A percentile compares a stretch with the other conserved stretches of the same genome.
Conservation (phyloP, 768 basidiomycete species). For the Pseudohyphozyma bogoriensis region DNA sequence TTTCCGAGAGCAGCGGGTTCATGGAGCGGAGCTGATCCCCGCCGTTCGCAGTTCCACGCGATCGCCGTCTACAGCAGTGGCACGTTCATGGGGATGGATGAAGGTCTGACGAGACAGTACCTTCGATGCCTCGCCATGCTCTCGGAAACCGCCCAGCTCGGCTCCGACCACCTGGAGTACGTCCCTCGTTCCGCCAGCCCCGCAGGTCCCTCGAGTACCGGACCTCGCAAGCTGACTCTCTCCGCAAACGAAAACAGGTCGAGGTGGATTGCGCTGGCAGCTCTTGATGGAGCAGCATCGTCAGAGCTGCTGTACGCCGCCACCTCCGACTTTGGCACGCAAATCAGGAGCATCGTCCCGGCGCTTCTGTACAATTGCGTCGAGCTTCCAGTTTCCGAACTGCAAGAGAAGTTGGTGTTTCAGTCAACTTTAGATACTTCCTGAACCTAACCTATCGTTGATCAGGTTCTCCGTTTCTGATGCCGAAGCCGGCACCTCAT, state of each 20-base stretch:
- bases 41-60: constrained; percentile 17
- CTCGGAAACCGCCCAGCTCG: constrained; percentile 3
- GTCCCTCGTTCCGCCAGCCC: not conserved
- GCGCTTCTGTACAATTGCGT: constrained; percentile 10
- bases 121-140: constrained; percentile 12
- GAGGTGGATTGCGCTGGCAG: constrained; percentile 6
- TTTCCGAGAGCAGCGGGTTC: not conserved
- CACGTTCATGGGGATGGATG: constrained; percentile 9
- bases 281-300: constrained; percentile 5
- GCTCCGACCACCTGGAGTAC: not conserved
- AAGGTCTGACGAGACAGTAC: constrained; percentile 14
- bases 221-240: not conserved
- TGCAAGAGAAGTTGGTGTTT: constrained; percentile 4
- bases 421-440: too few species aligned
- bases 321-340: constrained; percentile 8
- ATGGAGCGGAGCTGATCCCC: too few species aligned
- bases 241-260: not conserved
- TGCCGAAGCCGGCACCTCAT: not conserved
- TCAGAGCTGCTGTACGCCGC: constrained; percentile 18
- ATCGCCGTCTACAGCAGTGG: constrained; percentile 8
- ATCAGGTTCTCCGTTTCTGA: not conserved
- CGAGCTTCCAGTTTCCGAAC: not conserved
- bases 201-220: too few species aligned
- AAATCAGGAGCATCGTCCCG: constrained; percentile 10
- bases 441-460: not conserved